A percentile compares a stretch with the other conserved stretches of the same genome.
Conservation (phyloP, 495 filamentous ascomycete genomes). For the Penicillium goetzii region DNA sequence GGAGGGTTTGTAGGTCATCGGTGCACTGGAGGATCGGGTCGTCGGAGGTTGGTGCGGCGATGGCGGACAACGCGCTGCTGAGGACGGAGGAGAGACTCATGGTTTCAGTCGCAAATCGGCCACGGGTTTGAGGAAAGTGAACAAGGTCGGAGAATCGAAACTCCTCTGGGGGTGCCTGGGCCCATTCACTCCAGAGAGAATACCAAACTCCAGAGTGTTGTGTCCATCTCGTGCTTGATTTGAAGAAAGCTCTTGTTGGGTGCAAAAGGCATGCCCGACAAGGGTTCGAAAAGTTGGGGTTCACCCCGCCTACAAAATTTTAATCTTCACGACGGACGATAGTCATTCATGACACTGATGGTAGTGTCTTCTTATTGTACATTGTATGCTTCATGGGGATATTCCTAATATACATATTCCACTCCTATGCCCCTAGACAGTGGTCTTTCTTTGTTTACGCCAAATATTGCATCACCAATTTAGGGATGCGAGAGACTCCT, state of each 20-base stretch:
- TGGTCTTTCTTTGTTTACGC: slow-evolving; percentile 41
- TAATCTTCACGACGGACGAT: not conserved
- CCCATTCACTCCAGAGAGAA: not conserved
- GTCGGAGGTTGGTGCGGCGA: slow-evolving; percentile 34
- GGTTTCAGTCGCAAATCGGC: not conserved
- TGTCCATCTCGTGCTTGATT: not conserved
- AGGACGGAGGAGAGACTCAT: slow-evolving; percentile 30
- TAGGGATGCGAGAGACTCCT: slow-evolving; percentile 77
- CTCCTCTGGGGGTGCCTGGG: not conserved
- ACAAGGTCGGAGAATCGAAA: not conserved
- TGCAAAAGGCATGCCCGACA: not conserved
- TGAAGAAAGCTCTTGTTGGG: slow-evolving; percentile 1
- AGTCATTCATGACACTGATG: not conserved
- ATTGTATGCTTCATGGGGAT: slow-evolving; percentile 19
- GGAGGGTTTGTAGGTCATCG: slow-evolving; percentile 21
- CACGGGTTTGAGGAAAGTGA: not conserved
- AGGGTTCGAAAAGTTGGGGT: not conserved
- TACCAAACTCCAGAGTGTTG: not conserved
- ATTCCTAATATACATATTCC: slow-evolving; percentile 26
- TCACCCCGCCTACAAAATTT: not conserved
- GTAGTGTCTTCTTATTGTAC: not conserved
- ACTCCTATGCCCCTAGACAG: not conserved
- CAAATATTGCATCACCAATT: slow-evolving; percentile 75
- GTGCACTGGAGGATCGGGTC: slow-evolving; percentile 46
- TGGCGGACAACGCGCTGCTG: slow-evolving; percentile 32